Base-by-base conservation (phyloP, 441 rosid genomes). In the Populus hybrid region DNA sequence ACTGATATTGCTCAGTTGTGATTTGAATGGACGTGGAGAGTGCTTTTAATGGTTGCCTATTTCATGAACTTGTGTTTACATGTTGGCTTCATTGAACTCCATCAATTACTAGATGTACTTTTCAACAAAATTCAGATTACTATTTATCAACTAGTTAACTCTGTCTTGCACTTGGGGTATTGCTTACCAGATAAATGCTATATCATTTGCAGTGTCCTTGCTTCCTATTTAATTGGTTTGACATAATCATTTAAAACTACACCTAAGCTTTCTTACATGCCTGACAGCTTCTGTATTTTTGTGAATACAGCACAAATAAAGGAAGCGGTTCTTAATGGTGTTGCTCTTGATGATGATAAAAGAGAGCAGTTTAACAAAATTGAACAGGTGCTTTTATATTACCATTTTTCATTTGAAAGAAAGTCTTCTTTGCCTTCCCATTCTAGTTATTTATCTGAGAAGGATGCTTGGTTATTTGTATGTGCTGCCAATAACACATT, bases 291-390 rank as follows among this genome's bases (percentile, higher is more conserved):
- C 76, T 56, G 64, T 45, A 40, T 77, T 74, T 77, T 72, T 77
- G 23, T 81, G 64, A 35, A 16, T 76, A 77, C 94, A 91, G 97
- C 84, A 21, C 88, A 86, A 87, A 86, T 93, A 68, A 93, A 90
- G 92, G 94, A 93, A 78, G 98, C 97, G 21, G 89, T 94, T 85
- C 98, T 94, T 65, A 88, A 26, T 21, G 98, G 98, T 87, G 94
- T 94, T 77, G 88, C 97, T 77, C 93, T 94, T 76, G 95, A 91
- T 80, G 98, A 90, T 56, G 92, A 84, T 65, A 86, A 94, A 86
- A 89, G 94, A 84, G 94, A 88, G 56, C 84, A 89, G 77, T 94
- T 94, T 75, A 94, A 94, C 89, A 89, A 91, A 83, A 89, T 94
- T 85, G 91, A 94, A 82, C 98, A 94, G 97, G 98, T 91, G 66